Base-by-base conservation (phyloP, 495 filamentous ascomycete species). In the Xanthoparmelia taractica region DNA sequence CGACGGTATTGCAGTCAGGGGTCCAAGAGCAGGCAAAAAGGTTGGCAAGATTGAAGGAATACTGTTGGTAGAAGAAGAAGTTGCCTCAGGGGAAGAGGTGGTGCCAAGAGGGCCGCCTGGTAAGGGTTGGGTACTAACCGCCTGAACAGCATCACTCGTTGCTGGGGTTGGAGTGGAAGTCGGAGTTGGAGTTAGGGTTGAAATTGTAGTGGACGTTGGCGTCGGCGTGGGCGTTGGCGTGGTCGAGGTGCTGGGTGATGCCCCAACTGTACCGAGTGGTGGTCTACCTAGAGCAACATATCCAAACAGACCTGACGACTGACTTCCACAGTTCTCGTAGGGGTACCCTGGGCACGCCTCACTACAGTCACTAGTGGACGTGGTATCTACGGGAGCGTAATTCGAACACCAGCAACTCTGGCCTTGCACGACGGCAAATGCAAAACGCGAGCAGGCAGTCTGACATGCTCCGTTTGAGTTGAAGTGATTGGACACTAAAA, bases 341-440 rank as follows among this genome's bases (percentile, higher is more conserved):
- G 80, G 82, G 69, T 84, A 92, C 25, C 88, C 89, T 33, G 88
- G 88, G 67, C 89, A 92, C 8, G 61, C 55, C 11, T 75, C 68
- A 63, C 76, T 76, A 73, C 89, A 92, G 20, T 72, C 68, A 1
- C 43, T 73, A 29, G 69, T 73, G 67, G 64, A 73, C 5, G 72
- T 72, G 31, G 77, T 75, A 23, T 76, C 67, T 18, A 68, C 76
- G 0, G 89, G 89, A 17, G 76, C 77, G 65, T 86, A 86, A 66
- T 92, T 83, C 3, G 87, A 86, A 72, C 89, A 92, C 89, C 89
- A 92, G 74, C 89, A 92, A 38, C 74, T 72, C 27, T 83, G 75
- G 25, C 75, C 78, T 67, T 87, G 85, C 23, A 91, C 66, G 38
- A 92, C 71, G 20, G 80, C 89, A 69, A 89, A 87, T 13, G 88